Conservation (phyloP, 2,329 filamentous ascomycete genomes). For the Tolypocladium guangdongense region DNA sequence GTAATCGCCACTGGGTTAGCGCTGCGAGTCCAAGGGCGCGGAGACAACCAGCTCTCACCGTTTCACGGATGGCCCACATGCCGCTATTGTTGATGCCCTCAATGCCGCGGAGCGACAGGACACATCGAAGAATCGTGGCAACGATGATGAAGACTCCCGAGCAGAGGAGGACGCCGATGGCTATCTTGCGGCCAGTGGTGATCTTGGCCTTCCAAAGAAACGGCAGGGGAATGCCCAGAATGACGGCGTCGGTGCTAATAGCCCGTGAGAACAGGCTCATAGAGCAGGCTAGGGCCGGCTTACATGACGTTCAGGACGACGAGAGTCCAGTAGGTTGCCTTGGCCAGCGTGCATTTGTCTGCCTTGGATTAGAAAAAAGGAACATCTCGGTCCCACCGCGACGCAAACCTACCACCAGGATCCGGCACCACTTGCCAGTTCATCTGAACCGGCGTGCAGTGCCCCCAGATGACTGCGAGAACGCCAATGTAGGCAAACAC, state of each 20-base stretch:
- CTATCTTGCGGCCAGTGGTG: conserved; percentile 23
- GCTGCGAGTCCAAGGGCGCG: background rate
- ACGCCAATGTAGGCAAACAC: conserved; percentile 20
- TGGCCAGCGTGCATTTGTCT: conserved; percentile 22
- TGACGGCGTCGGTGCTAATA: conserved; percentile 26
- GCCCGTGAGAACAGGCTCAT: no score
- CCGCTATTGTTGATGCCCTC: conserved; percentile 25
- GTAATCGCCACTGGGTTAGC: background rate
- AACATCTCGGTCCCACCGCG: no score
- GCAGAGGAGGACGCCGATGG: conserved; percentile 27
- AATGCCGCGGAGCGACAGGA: conserved; percentile 24
- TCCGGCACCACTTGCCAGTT: conserved; percentile 30
- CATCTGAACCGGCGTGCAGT: conserved; percentile 24
- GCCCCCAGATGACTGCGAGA: conserved; percentile 21
- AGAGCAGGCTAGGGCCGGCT: background rate
- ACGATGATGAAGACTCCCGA: conserved; percentile 32
- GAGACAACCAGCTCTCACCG: conserved; percentile 12
- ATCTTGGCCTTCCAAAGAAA: conserved; percentile 28
- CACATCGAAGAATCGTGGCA: conserved; percentile 29
- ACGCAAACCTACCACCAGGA: conserved; percentile 21
- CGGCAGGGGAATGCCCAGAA: conserved; percentile 29
- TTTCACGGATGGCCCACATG: conserved; percentile 33
- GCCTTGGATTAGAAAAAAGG: background rate
- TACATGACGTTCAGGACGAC: conserved; percentile 8
- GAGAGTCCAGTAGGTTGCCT: conserved; percentile 25